These are phyloP conservation scores for Fusarium sp. DNA, from an alignment of 2,329 filamentous ascomycete species.

Conservation along the genomic window DNA sequence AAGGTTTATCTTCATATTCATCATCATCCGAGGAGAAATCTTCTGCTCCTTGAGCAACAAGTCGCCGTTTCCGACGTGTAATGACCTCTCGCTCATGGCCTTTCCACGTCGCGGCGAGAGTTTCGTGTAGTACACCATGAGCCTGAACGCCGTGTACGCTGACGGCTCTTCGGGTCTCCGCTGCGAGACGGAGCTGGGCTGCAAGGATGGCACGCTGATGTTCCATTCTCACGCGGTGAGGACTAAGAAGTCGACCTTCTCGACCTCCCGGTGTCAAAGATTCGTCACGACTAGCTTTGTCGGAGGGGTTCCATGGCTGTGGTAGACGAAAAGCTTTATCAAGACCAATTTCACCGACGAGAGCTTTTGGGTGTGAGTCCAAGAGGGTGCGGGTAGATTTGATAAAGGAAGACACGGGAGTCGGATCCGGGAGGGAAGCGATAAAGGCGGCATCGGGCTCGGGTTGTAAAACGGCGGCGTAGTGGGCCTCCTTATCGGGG, in stretches of 20 bases:
- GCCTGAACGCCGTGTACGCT: conserved; percentile 82
- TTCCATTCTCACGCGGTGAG: conserved; percentile 73
- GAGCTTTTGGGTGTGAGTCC: conserved; percentile 67
- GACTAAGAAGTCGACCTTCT: conserved; percentile 75
- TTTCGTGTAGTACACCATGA: conserved; percentile 76
- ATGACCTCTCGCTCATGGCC: conserved; percentile 73
- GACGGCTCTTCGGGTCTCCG: conserved; percentile 72
- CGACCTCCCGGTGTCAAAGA: conserved; percentile 75
- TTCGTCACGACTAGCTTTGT: conserved; percentile 42
- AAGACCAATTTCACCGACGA: conserved; percentile 82
- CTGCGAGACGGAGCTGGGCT: conserved; percentile 78
- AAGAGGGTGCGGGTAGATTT: conserved; percentile 67
- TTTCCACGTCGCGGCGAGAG: conserved; percentile 74
- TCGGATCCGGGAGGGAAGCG: conserved; percentile 68
- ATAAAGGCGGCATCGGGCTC: conserved; percentile 57
- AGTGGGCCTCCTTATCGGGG: conserved; percentile 67
- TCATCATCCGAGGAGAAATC: conserved; percentile 55
- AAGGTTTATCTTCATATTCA: conserved; percentile 64
- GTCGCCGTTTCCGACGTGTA: conserved; percentile 68
- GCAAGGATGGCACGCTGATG: conserved; percentile 77
- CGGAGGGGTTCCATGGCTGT: conserved; percentile 60
- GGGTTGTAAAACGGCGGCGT: conserved; percentile 74
- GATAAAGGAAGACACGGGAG: conserved; percentile 69
- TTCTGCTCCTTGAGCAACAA: conserved; percentile 60
- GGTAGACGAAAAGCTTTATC: conserved; percentile 84